phyloP scores from a whole-genome alignment of 495 filamentous ascomycete genomes.

The Trichoderma erinaceum region DNA sequence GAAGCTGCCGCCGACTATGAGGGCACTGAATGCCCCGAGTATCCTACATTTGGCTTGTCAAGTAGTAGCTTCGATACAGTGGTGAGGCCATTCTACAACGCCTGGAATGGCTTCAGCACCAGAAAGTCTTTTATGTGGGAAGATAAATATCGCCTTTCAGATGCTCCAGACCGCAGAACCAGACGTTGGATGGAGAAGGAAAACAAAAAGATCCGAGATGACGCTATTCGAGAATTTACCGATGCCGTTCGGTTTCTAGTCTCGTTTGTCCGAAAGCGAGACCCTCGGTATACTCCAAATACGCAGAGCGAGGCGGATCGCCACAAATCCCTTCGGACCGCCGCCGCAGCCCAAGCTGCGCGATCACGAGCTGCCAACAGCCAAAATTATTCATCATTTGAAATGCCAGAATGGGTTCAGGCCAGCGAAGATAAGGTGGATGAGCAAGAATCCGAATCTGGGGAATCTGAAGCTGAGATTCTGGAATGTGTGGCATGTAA shows the following conservation, averaged over 20 bases:
- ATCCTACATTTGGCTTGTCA: constrained; percentile 73
- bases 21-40: constrained; percentile 46
- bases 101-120: constrained; percentile 78
- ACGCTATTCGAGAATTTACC: constrained; percentile 81
- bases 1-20: constrained; percentile 63
- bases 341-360: constrained; percentile 76
- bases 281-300: constrained; percentile 69
- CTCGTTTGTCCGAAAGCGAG: constrained; percentile 84
- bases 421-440: constrained; percentile 39
- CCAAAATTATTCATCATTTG: constrained; percentile 57
- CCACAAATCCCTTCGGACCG: constrained; percentile 71
- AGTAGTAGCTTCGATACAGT: constrained; percentile 62
- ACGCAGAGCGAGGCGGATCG: constrained; percentile 70
- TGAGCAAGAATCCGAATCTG: constrained; percentile 37
- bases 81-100: constrained; percentile 73
- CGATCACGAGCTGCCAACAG: constrained; percentile 74
- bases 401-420: constrained; percentile 73
- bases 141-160: constrained; percentile 70
- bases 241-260: constrained; percentile 84
- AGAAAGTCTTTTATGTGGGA: constrained; percentile 84
- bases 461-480: constrained; percentile 53
- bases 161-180: constrained; percentile 79
- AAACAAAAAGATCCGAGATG: constrained; percentile 79
- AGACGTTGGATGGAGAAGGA: constrained; percentile 91
- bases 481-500: constrained; percentile 89